A percentile compares a stretch with the other conserved stretches of the same genome.
Evolutionary conservation across 352 stramenopile genomes (phyloP).

Genomic region (Phytophthora brassicae): DNA sequence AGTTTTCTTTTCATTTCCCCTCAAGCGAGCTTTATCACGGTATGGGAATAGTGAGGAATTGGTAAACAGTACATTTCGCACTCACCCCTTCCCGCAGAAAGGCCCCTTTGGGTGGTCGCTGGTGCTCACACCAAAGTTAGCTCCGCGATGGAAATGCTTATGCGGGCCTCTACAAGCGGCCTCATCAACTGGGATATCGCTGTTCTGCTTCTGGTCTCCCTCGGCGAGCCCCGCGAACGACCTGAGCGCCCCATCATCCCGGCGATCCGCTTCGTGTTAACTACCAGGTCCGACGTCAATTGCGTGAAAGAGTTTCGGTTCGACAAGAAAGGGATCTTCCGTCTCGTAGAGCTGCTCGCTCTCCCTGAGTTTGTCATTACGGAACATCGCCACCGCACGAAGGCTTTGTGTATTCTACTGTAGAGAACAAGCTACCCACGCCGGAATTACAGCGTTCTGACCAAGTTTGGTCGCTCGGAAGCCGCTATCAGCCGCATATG

Average conservation of each 20-base stretch:
- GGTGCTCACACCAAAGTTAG: no score
- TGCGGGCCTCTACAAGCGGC: no score
- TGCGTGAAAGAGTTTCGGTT: conserved; percentile 4
- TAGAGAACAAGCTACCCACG: background rate
- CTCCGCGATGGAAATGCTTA: no score
- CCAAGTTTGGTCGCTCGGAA: conserved; percentile 2
- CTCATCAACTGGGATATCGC: no score
- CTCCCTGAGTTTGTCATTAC: conserved; percentile 1
- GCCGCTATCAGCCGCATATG: background rate
- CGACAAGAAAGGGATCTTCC: background rate
- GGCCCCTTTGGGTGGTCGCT: no score
- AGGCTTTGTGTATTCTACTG: background rate
- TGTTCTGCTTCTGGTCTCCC: no score
- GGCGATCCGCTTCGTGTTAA: background rate
- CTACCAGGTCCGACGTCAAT: background rate
- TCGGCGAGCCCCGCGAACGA: no score
- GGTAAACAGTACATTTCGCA: no score
- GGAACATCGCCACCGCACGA: background rate
- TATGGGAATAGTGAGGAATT: no score
- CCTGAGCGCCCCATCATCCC: conserved; percentile 2
- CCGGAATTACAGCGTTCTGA: background rate
- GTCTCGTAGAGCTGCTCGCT: background rate
- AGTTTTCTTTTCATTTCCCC: no score
- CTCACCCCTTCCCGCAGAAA: no score
- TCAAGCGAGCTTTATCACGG: no score